Evolutionary conservation across 2,329 filamentous ascomycete species (phyloP).

Genomic region (Uncinocarpus reesii): DNA sequence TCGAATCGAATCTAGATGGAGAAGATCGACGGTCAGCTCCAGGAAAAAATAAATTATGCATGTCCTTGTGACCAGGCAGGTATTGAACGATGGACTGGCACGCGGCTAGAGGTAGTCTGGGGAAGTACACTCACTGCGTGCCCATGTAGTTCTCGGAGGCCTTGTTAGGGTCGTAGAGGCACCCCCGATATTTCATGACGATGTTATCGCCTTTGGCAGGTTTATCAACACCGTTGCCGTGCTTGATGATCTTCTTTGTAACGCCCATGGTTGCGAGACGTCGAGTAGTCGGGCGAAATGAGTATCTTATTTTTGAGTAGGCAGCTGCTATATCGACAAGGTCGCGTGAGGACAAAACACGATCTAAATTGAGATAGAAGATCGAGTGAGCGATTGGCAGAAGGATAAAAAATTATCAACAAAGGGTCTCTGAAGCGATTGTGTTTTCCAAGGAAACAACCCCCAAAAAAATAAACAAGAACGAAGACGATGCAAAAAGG

Average conservation of each 20-base stretch:
- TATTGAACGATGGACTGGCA: not conserved
- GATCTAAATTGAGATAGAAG: not conserved
- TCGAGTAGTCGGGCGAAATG: not conserved
- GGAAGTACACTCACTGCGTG: constrained; percentile 49
- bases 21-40: constrained; percentile 10
- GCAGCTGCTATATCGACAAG: too few relatives aligned
- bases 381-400: not conserved
- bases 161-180: constrained; percentile 57
- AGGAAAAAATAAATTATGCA: not conserved
- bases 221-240: constrained; percentile 52
- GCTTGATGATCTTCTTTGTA: constrained; percentile 51
- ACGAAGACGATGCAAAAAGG: not conserved
- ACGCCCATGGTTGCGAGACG: constrained; percentile 53
- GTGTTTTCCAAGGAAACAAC: too few relatives aligned
- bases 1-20: constrained; percentile 70
- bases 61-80: not conserved
- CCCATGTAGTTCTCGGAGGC: constrained; percentile 56
- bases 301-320: too few relatives aligned
- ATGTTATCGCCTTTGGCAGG: constrained; percentile 62
- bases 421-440: not conserved
- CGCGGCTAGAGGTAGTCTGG: not conserved
- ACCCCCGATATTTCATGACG: constrained; percentile 86
- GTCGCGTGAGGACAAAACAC: too few relatives aligned
- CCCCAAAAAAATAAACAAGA: not conserved
- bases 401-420: too few relatives aligned